phyloP scores from a whole-genome alignment of 2,329 filamentous ascomycete species.

The Colletotrichum sp. region DNA sequence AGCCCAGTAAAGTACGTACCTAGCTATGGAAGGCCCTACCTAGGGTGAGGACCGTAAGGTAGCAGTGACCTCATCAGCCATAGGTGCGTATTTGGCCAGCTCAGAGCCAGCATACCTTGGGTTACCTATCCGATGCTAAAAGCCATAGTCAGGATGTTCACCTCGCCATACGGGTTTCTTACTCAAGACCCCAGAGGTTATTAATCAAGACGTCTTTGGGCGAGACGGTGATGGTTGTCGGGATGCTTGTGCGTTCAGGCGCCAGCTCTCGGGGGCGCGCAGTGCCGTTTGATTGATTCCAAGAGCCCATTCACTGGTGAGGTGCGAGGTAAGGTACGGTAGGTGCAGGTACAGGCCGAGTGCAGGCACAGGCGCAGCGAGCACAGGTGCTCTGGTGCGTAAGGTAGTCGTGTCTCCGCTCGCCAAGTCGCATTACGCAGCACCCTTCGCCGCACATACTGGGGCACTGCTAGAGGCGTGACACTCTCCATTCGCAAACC shows the following conservation, averaged over 20 bases:
- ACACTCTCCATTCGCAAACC: not conserved
- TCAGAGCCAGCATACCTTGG: not conserved
- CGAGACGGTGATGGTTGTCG: not conserved
- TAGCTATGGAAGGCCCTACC: not conserved
- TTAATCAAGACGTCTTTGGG: not conserved
- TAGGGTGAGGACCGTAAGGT: not conserved
- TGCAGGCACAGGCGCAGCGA: not conserved
- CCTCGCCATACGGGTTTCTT: not conserved
- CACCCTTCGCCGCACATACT: constrained; percentile 3
- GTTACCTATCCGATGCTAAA: not conserved
- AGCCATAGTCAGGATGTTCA: not conserved
- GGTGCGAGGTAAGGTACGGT: not conserved
- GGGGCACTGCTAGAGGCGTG: not conserved
- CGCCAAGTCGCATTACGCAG: constrained; percentile 19
- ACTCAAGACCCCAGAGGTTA: not conserved
- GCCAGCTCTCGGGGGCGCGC: not conserved
- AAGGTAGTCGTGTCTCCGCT: not conserved
- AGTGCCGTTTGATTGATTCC: not conserved
- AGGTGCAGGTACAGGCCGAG: not conserved
- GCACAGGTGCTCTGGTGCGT: not conserved
- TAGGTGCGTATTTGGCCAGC: not conserved
- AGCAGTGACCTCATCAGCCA: not conserved
- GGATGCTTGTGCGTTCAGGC: not conserved
- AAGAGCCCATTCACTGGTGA: not conserved
- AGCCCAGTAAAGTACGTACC: no score